Evolutionary conservation across 805 yeast species (phyloP), one percentile per base, ranked within the genome.

Genomic region (Saccharomycopsis selenospora): DNA sequence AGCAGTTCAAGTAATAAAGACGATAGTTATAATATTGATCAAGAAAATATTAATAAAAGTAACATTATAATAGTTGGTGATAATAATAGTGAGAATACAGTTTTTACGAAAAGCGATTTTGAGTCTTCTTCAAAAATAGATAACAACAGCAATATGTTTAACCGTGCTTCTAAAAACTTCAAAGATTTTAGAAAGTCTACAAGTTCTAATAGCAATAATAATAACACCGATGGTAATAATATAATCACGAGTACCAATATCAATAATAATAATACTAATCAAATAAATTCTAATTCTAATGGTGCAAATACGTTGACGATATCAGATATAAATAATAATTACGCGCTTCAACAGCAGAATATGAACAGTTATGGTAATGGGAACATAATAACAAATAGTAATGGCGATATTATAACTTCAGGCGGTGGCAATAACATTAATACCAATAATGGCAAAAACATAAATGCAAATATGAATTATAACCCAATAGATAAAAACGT

Each of bases 131-230:
- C 20, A 22, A 22, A 5, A 22, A 40, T 18, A 40, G 43, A 40
- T 11, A 27, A 14, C 26, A 42, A 26, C 23, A 33, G 13, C 24
- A 42, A 18, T 25, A 50, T 50, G 54, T 50, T 50, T 36, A 40
- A 47, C n/a, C 40, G 45, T 7, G 25, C 25, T 13, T 43, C 47
- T 4, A 50, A 46, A 42, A 36, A 27, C 36, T 25, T 36, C 33
- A 46, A 40, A 28, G 44, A 48, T 17, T 38, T 30, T 11, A 28
- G 20, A 17, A 24, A n/a, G 25, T 5, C 8, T 7, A 7, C 30
- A 17, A 28, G 14, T 27, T 23, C 13, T 10, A 40, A 25, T 25
- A 40, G 24, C 14, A 25, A 4, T 13, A 25, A 20, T 29, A 25
- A 25, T 20, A 40, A 25, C 13, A 40, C 18, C 20, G 24, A 24